phyloP scores from a whole-genome alignment of 2,329 filamentous ascomycete genomes.

The Arthrobotrys musiformis region DNA sequence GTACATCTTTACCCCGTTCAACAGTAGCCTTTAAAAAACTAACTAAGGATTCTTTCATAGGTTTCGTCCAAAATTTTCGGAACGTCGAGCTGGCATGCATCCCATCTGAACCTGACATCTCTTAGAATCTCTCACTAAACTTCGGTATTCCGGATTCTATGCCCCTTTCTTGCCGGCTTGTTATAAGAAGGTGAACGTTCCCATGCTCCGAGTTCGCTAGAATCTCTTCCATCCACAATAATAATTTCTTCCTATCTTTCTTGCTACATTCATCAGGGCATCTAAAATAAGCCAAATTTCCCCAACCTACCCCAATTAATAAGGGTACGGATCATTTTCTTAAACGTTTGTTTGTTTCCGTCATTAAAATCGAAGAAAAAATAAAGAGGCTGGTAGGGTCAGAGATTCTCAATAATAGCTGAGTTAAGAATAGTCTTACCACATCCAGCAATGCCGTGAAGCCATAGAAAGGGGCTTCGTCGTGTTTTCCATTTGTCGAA shows the following conservation, averaged over 20 bases:
- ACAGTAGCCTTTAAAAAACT: no score
- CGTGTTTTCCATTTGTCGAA: neutral
- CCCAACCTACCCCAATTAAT: conserved; percentile 59
- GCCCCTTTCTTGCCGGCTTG: neutral
- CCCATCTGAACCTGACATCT: no score
- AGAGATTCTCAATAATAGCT: conserved; percentile 61
- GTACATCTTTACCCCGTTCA: no score
- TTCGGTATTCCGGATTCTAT: conserved; percentile 23
- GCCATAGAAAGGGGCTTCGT: conserved; percentile 62
- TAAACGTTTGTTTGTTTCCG: conserved; percentile 61
- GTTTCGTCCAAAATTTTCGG: no score
- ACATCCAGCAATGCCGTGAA: conserved; percentile 64
- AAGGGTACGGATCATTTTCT: conserved; percentile 62
- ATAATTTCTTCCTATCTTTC: neutral
- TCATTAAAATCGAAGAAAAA: conserved; percentile 64
- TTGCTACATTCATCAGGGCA: conserved; percentile 60
- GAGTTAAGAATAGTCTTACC: conserved; percentile 64
- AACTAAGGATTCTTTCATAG: no score
- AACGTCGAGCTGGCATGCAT: no score
- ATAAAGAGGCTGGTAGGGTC: conserved; percentile 56
- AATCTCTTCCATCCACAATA: conserved; percentile 1
- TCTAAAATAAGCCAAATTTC: conserved; percentile 60
- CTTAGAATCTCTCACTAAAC: no score
- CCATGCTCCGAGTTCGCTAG: neutral
- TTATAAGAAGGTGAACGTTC: conserved; percentile 13